These are phyloP conservation scores for Paecilomyces sp. DNA, from an alignment of 2,329 filamentous ascomycete species.

Conservation along the genomic window DNA sequence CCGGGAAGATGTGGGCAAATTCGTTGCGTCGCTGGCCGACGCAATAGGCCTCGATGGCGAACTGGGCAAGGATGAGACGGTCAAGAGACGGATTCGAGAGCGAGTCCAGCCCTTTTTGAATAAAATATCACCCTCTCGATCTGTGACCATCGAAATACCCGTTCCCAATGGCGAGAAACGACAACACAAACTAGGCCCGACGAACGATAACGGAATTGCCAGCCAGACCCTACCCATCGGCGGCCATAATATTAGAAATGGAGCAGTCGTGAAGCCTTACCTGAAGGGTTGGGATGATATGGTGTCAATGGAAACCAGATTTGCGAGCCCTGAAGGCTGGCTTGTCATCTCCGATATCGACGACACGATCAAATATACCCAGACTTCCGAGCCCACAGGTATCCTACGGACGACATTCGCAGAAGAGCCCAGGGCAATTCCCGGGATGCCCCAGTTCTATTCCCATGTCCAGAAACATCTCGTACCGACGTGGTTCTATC, in stretches of 20 bases:
- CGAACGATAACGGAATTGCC: conserved; percentile 65
- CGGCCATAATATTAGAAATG: conserved; percentile 37
- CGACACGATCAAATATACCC: conserved; percentile 89
- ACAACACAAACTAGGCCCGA: conserved; percentile 57
- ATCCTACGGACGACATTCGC: conserved; percentile 81
- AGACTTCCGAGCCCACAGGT: conserved; percentile 70
- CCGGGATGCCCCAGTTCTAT: conserved; percentile 83
- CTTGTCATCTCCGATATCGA: conserved; percentile 83
- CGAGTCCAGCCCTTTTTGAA: conserved; percentile 63
- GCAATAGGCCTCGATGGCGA: conserved; percentile 60
- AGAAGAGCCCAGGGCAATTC: conserved; percentile 61
- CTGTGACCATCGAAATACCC: conserved; percentile 57
- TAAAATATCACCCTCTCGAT: conserved; percentile 63
- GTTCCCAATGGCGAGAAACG: conserved; percentile 39
- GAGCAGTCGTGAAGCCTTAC: conserved; percentile 38
- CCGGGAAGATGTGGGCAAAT: conserved; percentile 58
- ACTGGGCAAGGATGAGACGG: conserved; percentile 36
- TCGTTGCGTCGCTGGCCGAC: conserved; percentile 64
- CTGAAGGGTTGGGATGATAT: conserved; percentile 16
- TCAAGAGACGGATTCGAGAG: conserved; percentile 58
- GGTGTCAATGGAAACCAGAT: conserved; percentile 63
- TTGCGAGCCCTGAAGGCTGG: conserved; percentile 74
- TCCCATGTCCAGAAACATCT: conserved; percentile 51
- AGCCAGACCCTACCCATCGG: conserved; percentile 54
- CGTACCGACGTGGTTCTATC: conserved; percentile 78